Percentiles rank a stretch among this genome's conserved stretches.
These are phyloP conservation scores for Emiliania huxleyi DNA, from an alignment of 78 protist genomes.

Conservation along the genomic window DNA sequence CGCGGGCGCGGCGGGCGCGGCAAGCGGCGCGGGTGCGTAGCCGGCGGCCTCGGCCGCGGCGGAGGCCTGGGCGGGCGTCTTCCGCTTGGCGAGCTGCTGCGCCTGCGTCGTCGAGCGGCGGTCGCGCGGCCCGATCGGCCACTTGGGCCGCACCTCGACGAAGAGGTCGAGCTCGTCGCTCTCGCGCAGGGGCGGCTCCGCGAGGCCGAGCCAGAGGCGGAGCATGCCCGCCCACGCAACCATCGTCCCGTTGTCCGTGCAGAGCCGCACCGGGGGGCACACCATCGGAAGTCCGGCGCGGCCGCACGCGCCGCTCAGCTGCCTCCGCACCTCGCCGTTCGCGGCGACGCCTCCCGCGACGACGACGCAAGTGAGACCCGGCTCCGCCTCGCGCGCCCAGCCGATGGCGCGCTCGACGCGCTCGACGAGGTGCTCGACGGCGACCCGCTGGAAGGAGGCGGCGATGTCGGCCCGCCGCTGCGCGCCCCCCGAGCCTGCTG, in stretches of 20 bases:
- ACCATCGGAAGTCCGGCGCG: background rate
- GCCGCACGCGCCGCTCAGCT: background rate
- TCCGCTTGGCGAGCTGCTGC: background rate
- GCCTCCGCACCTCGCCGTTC: background rate
- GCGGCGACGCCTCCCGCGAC: slow-evolving; percentile 47
- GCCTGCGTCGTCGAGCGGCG: background rate
- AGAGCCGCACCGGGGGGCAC: slow-evolving; percentile 33
- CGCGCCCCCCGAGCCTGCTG: background rate
- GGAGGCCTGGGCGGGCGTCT: background rate
- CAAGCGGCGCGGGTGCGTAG: too few relatives aligned
- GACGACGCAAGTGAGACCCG: background rate
- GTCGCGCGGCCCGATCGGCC: slow-evolving; percentile 13
- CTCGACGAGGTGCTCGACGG: slow-evolving; percentile 38
- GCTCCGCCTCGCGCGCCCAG: slow-evolving; percentile 15
- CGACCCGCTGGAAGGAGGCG: slow-evolving; percentile 51
- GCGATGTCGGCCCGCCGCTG: slow-evolving; percentile 47
- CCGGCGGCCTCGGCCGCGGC: too few relatives aligned
- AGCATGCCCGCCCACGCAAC: slow-evolving; percentile 40
- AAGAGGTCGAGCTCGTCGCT: background rate
- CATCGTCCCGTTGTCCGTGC: slow-evolving; percentile 54
- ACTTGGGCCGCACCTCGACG: background rate
- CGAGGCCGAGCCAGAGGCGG: background rate
- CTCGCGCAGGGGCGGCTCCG: background rate
- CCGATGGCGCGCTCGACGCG: slow-evolving; percentile 28
- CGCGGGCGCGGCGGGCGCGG: too few relatives aligned